Percentiles rank a stretch among this genome's conserved stretches.
These are phyloP conservation scores for Sporormia fimetaria DNA, from an alignment of 495 filamentous ascomycete species.

Conservation along the genomic window DNA sequence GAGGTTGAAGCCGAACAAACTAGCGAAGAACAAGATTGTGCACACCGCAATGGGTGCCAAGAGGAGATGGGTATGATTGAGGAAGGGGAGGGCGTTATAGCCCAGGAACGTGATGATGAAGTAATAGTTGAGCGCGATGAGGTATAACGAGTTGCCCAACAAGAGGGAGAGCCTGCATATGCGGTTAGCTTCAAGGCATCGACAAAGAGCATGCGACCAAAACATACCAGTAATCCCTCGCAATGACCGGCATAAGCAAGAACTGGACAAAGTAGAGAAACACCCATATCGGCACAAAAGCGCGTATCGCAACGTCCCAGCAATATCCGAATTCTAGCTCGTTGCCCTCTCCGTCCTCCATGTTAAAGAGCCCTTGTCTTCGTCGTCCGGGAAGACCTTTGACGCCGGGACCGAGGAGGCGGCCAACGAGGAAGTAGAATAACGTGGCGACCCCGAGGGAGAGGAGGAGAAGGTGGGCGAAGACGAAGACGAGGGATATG, in stretches of 20 bases:
- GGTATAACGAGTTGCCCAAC: constrained; percentile 59
- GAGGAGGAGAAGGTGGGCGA: constrained; percentile 54
- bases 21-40: constrained; percentile 51
- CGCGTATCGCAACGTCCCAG: constrained; percentile 63
- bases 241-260: constrained; percentile 52
- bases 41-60: constrained; percentile 51
- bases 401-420: constrained; percentile 48
- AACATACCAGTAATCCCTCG: constrained; percentile 40
- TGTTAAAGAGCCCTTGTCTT: constrained; percentile 46
- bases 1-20: constrained; percentile 48
- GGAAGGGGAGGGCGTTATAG: constrained; percentile 63
- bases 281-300: constrained; percentile 64
- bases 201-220: neutral
- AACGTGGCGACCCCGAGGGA: constrained; percentile 51
- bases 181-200: neutral
- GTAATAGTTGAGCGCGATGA: constrained; percentile 59
- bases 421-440: constrained; percentile 54
- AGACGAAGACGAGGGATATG: constrained; percentile 52
- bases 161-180: constrained; percentile 47
- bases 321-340: constrained; percentile 71
- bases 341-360: constrained; percentile 41
- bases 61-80: constrained; percentile 62
- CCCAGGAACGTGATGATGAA: constrained; percentile 63
- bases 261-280: constrained; percentile 66
- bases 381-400: constrained; percentile 37